Conservation (phyloP, 495 filamentous ascomycete species). For the Cercophora samala region DNA sequence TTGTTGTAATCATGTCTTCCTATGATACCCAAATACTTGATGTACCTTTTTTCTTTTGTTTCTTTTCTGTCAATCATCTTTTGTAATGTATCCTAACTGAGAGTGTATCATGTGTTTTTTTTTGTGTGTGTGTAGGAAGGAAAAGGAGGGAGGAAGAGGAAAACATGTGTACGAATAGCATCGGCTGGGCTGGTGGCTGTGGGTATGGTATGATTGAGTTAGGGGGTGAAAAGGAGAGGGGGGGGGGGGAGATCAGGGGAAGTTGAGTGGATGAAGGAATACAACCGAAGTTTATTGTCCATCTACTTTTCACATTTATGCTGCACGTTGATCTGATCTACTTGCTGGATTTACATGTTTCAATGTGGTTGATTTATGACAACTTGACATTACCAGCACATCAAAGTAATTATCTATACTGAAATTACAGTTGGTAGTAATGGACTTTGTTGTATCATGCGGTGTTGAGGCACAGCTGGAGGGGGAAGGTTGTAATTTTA, state of each 20-base stretch:
- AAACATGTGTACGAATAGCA: neutral
- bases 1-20: neutral
- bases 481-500: neutral
- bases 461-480: neutral
- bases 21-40: neutral
- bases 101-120: neutral
- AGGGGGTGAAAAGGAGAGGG: neutral
- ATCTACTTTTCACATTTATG: too few relatives aligned
- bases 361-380: too few relatives aligned
- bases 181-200: neutral
- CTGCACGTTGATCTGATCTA: too few relatives aligned
- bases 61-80: neutral
- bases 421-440: too few relatives aligned
- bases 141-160: neutral
- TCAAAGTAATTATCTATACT: too few relatives aligned
- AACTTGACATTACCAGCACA: too few relatives aligned
- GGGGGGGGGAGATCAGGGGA: neutral
- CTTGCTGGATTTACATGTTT: too few relatives aligned
- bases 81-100: neutral
- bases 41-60: neutral
- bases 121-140: neutral
- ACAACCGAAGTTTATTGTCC: neutral
- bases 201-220: neutral
- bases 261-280: too few relatives aligned
- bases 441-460: neutral